Evolutionary conservation across 1,139 yeast species (phyloP).

Genomic region (Yamadazyma conglobata): DNA sequence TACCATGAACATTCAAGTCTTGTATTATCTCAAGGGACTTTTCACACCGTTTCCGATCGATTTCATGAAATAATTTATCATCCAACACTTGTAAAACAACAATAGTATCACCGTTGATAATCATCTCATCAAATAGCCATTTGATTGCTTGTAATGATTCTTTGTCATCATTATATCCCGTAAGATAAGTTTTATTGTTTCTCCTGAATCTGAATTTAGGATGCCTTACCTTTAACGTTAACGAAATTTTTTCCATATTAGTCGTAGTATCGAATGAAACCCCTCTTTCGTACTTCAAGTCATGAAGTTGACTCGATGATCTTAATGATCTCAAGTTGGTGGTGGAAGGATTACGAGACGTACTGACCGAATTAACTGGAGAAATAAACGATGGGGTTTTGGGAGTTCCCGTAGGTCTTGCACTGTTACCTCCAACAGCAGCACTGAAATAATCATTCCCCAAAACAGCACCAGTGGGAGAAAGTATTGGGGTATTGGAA

Average conservation of each 20-base stretch:
- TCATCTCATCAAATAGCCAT: constrained; percentile 66
- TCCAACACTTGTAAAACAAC: constrained; percentile 60
- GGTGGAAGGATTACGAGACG: constrained; percentile 8
- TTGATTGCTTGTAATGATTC: constrained; percentile 59
- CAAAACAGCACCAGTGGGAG: constrained; percentile 14
- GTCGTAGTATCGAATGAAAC: constrained; percentile 52
- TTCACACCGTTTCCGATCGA: constrained; percentile 32
- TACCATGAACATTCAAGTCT: constrained; percentile 42
- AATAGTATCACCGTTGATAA: constrained; percentile 62
- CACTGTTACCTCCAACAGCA: too few species aligned
- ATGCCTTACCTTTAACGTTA: constrained; percentile 55
- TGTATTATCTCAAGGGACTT: constrained; percentile 41
- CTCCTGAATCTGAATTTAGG: constrained; percentile 52
- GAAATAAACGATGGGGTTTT: constrained; percentile 3
- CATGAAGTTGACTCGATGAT: constrained; percentile 9
- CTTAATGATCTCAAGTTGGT: constrained; percentile 11
- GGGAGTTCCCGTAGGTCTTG: constrained; percentile 5
- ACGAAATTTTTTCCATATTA: constrained; percentile 39
- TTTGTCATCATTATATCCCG: constrained; percentile 57
- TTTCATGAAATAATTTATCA: constrained; percentile 26
- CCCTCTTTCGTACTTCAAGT: constrained; percentile 28
- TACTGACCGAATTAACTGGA: constrained; percentile 3
- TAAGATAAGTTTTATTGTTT: constrained; percentile 57
- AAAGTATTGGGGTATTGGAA: constrained; percentile 17
- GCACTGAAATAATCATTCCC: constrained; percentile 14